These are phyloP conservation scores for Kalmusia sp. DNA, from an alignment of 2,329 filamentous ascomycete genomes.

Conservation along the genomic window DNA sequence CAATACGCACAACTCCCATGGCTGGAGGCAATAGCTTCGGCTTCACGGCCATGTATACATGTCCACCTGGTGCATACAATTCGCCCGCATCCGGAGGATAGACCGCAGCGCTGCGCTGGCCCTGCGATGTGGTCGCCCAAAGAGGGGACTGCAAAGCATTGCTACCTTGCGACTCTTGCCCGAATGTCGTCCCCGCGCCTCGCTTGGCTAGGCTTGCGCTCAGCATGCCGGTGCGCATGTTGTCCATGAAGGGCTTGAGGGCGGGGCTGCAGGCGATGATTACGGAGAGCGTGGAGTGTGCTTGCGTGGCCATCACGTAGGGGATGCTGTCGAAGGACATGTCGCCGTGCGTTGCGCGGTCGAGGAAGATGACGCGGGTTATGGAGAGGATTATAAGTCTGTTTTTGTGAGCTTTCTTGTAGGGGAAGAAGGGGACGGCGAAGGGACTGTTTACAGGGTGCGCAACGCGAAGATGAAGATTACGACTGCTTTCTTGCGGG, in stretches of 20 bases:
- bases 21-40: no score
- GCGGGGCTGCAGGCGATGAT: constrained; percentile 30
- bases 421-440: background rate
- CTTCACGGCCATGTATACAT: no score
- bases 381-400: constrained; percentile 32
- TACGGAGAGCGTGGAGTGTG: constrained; percentile 28
- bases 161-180: constrained; percentile 24
- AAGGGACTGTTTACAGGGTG: constrained; percentile 21
- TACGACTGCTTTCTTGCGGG: constrained; percentile 21
- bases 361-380: constrained; percentile 27
- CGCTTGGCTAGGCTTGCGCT: constrained; percentile 19
- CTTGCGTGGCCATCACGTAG: constrained; percentile 30
- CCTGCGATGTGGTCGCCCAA: background rate
- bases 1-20: no score
- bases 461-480: constrained; percentile 28
- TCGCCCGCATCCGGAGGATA: background rate
- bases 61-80: background rate
- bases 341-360: constrained; percentile 17
- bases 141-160: constrained; percentile 3
- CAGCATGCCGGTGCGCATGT: constrained; percentile 11
- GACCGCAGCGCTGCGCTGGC: background rate
- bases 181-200: constrained; percentile 28
- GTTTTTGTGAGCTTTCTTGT: constrained; percentile 6
- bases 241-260: constrained; percentile 26
- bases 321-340: constrained; percentile 27